Base-by-base conservation (phyloP, 2,329 filamentous ascomycete genomes). In the Aspergillus fischeri region DNA sequence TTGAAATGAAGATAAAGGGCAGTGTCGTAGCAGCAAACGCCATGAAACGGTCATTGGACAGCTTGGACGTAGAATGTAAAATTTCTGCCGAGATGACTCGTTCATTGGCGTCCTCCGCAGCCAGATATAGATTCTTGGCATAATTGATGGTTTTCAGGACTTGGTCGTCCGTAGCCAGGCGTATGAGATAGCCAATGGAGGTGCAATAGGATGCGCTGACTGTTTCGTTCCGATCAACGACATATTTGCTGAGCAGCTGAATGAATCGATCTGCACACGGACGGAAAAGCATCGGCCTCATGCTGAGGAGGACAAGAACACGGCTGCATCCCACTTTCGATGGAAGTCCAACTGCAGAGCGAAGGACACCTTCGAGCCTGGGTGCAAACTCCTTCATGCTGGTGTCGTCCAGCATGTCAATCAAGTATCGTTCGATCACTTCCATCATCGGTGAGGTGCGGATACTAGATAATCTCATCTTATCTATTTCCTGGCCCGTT, bases 271-370 rank as follows among this genome's bases (percentile, higher is more conserved):
- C 85, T 11, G 90, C 87, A 66, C 92, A 86, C 0, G 90, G 86
- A 41, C 83, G 83, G 72, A 97, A 90, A 29, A 92, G 79, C 41
- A 87, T 82, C 38, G 84, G 85, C 11, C 91, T 85, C 52, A 92
- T 93, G 52, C 91, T 90, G 7, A 99, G 81, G 0, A 91, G 92
- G 7, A 90, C 89, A 32, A 99, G 81, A 2, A 97, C 87, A 55
- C 91, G 86, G 62, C 89, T 90, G 67, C 92, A 95, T 41, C 92
- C 94, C 50, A 97, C 89, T 77, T 97, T 97, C 0, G 92, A 95
- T 1, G 93, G 93, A 75, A 97, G 86, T 1, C 92, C 93, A 41
- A 99, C 86, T 1, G 92, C 90, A 27, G 83, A 86, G 70, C 93
- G 94, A 74, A 97, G 91, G 0, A 89, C 87, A 29, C 83, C 82